Base-by-base conservation (phyloP, 805 yeast genomes). In the Metschnikowia lunata region DNA sequence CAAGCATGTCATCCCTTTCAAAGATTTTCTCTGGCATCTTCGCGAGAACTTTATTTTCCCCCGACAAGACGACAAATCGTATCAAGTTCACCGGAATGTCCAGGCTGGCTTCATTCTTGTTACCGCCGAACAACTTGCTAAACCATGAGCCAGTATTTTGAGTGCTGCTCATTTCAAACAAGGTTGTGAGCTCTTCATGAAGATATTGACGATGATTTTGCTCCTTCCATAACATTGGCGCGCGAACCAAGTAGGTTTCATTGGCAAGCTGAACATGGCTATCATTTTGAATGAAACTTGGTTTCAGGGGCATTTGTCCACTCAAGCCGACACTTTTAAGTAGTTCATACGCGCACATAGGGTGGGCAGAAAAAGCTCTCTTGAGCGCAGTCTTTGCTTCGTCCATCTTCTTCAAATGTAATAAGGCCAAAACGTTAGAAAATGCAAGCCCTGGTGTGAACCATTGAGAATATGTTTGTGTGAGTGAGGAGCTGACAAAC, bases 1-100 rank as follows among this genome's bases (percentile, higher is more conserved):
- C 95, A 56, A 69, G 79, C 12, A 81, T 72, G 43, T 83, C 83
- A 43, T 81, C 72, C 26, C 75, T 59, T 1, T 75, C 73, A 85
- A 88, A 85, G 23, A 83, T 71, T 2, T 62, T 53, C 26, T 71
- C 56, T 0, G 95, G 95, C 23, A 85, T 69, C 51, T 78, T 76
- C 1, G 87, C 86, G 85, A 85, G 80, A 1, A 83, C 74, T 34
- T 79, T 74, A 23, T 79, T 79, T 59, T 85, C 93, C 13, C 85
- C 86, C 0, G 89, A 82, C 34, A 85, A 62, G 29, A 85, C 72
- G 2, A 81, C 83, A 61, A 84, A 83, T 45, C 95, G 71, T 10
- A 85, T 53, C 46, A 86, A 67, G 55, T 83, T 85, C 5, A 64
- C 56, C 1, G 91, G 89, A 0, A 83, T 67, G n/a, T 63, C 63